Conservation (phyloP, 768 basidiomycete genomes). For the Lactarius akahatsu region DNA sequence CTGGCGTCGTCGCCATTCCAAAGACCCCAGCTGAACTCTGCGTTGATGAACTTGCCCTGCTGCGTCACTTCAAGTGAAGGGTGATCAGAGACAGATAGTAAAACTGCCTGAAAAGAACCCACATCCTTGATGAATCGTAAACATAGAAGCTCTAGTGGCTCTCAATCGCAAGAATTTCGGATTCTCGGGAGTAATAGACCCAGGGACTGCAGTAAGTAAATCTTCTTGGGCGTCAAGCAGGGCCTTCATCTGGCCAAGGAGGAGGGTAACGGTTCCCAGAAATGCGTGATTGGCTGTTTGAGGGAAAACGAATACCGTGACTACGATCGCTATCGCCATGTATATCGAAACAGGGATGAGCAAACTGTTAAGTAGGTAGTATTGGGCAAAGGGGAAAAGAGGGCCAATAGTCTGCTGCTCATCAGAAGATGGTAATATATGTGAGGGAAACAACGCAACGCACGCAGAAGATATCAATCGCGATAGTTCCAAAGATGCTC, state of each 20-base stretch:
- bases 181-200: slow-evolving; percentile 30
- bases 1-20: slow-evolving; percentile 48
- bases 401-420: slow-evolving; percentile 44
- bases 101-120: slow-evolving; percentile 17
- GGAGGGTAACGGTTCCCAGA: slow-evolving; percentile 35
- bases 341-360: slow-evolving; percentile 48
- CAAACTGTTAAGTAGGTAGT: slow-evolving; percentile 44
- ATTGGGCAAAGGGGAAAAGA: slow-evolving; percentile 47
- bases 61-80: slow-evolving; percentile 34
- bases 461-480: slow-evolving; percentile 45
- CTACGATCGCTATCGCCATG: slow-evolving; percentile 48
- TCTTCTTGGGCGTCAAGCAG: slow-evolving; percentile 39
- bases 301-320: slow-evolving; percentile 52
- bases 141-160: slow-evolving; percentile 29
- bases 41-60: slow-evolving; percentile 39
- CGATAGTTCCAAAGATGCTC: slow-evolving; percentile 49
- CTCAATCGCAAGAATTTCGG: slow-evolving; percentile 31
- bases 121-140: slow-evolving; percentile 37
- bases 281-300: slow-evolving; percentile 48
- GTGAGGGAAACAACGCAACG: slow-evolving; percentile 19
- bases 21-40: slow-evolving; percentile 46
- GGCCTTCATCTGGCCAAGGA: slow-evolving; percentile 35
- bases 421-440: neutral
- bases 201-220: slow-evolving; percentile 30
- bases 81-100: slow-evolving; percentile 1